Conservation (phyloP, 306 rosid genomes). For the Spatholobus suberectus region DNA sequence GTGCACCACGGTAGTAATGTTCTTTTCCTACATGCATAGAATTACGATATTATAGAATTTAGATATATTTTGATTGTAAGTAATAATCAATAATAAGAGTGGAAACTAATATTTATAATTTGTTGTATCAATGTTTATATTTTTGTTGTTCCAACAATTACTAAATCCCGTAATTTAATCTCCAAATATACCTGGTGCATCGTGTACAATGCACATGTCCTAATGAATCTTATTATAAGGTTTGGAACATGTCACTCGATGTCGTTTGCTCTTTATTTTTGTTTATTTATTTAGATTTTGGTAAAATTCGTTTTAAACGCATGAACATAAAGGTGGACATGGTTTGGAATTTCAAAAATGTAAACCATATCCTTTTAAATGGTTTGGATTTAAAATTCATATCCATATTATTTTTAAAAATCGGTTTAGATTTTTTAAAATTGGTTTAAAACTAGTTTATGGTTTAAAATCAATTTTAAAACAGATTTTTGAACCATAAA, state of each 20-base stretch:
- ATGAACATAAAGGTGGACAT: too few species aligned
- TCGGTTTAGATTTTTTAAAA: too few species aligned
- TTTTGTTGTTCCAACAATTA: background rate
- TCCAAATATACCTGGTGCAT: background rate
- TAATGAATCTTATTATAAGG: background rate
- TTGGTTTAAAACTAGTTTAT: too few species aligned
- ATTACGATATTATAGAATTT: background rate
- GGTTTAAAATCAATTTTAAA: too few species aligned
- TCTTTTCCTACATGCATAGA: background rate
- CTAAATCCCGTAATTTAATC: background rate
- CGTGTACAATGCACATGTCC: background rate
- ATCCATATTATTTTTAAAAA: too few species aligned
- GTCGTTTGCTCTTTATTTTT: too few species aligned
- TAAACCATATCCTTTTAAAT: too few species aligned
- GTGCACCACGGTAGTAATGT: background rate
- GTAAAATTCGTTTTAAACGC: too few species aligned
- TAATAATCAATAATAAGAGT: background rate
- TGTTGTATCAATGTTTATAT: background rate
- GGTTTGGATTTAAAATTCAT: too few species aligned
- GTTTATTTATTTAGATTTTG: background rate
- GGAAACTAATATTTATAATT: background rate
- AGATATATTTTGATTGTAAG: background rate
- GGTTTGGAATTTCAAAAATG: too few species aligned
- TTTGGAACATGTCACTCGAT: background rate
- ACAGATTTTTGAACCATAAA: too few species aligned